A percentile compares a stretch with the other conserved stretches of the same genome.
These are phyloP conservation scores for Rhizoclosmatium globosum DNA, from an alignment of 192 early-diverging fungal genomes.

Conservation along the genomic window DNA sequence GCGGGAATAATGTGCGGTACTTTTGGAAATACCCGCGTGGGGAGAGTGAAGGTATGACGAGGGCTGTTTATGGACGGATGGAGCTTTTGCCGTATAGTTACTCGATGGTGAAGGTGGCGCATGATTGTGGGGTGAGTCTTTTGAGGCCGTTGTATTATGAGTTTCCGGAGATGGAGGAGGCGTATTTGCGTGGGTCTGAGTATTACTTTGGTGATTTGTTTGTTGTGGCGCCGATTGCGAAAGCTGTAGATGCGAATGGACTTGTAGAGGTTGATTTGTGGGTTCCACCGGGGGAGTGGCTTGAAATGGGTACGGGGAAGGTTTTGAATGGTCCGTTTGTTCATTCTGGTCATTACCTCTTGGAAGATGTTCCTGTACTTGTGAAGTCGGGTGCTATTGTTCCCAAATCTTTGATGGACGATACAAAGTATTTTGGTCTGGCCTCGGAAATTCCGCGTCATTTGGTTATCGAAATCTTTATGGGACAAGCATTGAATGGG, in stretches of 20 bases:
- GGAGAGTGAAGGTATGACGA: constrained; percentile 2
- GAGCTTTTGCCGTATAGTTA: constrained; percentile 17
- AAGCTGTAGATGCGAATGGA: not conserved
- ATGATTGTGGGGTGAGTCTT: constrained; percentile 3
- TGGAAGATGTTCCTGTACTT: constrained; percentile 11
- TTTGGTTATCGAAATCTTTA: constrained; percentile 4
- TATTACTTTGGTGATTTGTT: constrained; percentile 17
- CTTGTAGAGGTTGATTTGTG: not conserved
- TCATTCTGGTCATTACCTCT: constrained; percentile 7
- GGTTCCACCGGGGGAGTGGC: constrained; percentile 14
- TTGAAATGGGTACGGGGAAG: not conserved
- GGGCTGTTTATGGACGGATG: not conserved
- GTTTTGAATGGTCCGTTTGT: not conserved
- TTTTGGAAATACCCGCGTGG: constrained; percentile 20
- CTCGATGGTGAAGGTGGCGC: not conserved
- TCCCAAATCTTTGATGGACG: not conserved
- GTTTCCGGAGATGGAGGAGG: constrained; percentile 15
- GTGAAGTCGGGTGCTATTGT: constrained; percentile 5
- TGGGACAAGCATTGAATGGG: not conserved
- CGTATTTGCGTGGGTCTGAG: constrained; percentile 9
- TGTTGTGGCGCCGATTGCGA: constrained; percentile 2
- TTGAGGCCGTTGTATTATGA: constrained; percentile 17
- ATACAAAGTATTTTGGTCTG: not conserved
- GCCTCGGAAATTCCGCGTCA: not conserved
- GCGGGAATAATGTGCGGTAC: constrained; percentile 12